These are phyloP conservation scores for Austropuccinia psidii DNA, from an alignment of 1,284 basidiomycete species.

Conservation along the genomic window DNA sequence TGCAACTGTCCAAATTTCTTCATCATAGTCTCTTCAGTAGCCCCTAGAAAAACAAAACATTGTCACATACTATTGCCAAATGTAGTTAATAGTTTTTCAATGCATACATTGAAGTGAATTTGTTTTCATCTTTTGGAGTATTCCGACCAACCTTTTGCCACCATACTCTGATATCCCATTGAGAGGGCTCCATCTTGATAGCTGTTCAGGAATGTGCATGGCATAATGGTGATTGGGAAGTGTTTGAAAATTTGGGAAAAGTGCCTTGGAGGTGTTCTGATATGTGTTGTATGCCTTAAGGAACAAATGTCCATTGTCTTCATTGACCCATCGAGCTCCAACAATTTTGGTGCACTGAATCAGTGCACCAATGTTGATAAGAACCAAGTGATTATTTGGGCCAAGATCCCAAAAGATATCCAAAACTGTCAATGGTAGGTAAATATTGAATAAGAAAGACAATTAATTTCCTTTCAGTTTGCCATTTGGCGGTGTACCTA, in stretches of 20 bases:
- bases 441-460: not conserved
- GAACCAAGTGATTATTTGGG: not conserved
- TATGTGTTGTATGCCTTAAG: not conserved
- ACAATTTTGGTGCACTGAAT: conserved; percentile 31
- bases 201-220: not conserved
- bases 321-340: not conserved
- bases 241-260: not conserved
- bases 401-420: not conserved
- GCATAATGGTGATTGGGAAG: conserved; percentile 28
- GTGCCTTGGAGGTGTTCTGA: not conserved
- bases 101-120: too few species aligned
- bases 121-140: not conserved
- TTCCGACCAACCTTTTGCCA: not conserved
- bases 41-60: too few species aligned
- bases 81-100: too few species aligned
- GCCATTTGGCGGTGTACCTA: not conserved
- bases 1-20: too few species aligned
- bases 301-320: not conserved
- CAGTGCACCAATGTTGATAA: conserved; percentile 23
- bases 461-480: not conserved
- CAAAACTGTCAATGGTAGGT: conserved; percentile 26
- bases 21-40: too few species aligned
- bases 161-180: conserved; percentile 1
- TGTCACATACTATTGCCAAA: too few species aligned
- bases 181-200: conserved; percentile 12